Evolutionary conservation across 257 asterid genomes (phyloP), one percentile per base, ranked within the genome.

Genomic region (Nicotiana otophora): DNA sequence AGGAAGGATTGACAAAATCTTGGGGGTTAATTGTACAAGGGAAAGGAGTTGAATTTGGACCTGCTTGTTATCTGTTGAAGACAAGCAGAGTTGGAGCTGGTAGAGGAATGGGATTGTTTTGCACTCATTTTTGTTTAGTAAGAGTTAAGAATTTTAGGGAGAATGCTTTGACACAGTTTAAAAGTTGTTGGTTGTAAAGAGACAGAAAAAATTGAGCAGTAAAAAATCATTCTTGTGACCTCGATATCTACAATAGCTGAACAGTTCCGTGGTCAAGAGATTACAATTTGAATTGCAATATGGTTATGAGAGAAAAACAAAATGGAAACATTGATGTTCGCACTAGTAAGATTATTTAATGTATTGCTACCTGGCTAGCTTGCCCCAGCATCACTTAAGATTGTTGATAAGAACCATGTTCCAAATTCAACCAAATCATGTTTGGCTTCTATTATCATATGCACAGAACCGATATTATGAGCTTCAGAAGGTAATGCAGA

Each of bases 11-110:
- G 64, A 86, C 85, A 0, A 89, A 78, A 90, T 92, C 91, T 6
- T 94, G 97, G 97, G 98, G 98, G 8, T 60, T 94, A 1, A 85
- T 91, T 69, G 94, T 92, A 5, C 97, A 92, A 72, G 92, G 91
- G 30, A 91, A 86, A 65, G 97, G 92, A 64, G 82, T 61, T 10
- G 90, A 87, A 46, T 84, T 83, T 84, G 91, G 87, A 46, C 93
- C 96, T 0, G 82, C 89, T 42, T 92, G 98, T 77, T 94, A 92
- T 83, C 74, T 94, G 87, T 87, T 94, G 76, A 91, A 91, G 84
- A 94, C 98, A 4, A 88, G 84, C 66, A 85, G 90, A 78, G 96
- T 91, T 26, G 87, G 91, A 68, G 91, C 86, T 77, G 96, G 94
- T 5, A 53, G 85, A 65, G 98, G 97, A 9, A 86, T 91, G 89